Percentiles rank a stretch among this genome's conserved stretches.
These are phyloP conservation scores for Plasmopara viticola DNA, from an alignment of 352 stramenopile genomes.

Conservation along the genomic window DNA sequence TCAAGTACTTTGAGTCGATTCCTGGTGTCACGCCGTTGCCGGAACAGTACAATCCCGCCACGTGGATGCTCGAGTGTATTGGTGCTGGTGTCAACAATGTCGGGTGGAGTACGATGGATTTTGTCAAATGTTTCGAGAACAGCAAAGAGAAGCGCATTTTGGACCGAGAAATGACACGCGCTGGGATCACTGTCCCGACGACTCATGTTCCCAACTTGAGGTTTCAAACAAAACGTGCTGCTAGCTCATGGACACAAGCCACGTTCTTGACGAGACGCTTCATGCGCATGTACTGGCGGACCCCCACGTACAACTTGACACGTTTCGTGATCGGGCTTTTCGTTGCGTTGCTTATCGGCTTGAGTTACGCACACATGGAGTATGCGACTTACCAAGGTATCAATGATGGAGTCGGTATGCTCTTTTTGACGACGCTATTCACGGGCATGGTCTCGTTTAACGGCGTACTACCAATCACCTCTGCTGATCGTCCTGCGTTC, in stretches of 20 bases:
- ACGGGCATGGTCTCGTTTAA: constrained; percentile 61
- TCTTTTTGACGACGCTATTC: constrained; percentile 79
- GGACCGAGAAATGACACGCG: constrained; percentile 25
- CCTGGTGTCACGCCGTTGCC: constrained; percentile 29
- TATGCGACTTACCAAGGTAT: constrained; percentile 32
- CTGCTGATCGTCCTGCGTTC: constrained; percentile 41
- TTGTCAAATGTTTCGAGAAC: constrained; percentile 18
- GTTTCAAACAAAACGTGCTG: constrained; percentile 33
- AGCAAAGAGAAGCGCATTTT: constrained; percentile 17
- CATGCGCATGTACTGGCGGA: constrained; percentile 79
- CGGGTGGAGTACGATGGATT: constrained; percentile 58
- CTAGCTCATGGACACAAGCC: constrained; percentile 17
- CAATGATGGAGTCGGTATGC: constrained; percentile 54
- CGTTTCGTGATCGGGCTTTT: constrained; percentile 51
- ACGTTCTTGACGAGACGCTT: constrained; percentile 26
- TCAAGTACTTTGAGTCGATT: constrained; percentile 22
- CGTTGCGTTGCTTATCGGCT: constrained; percentile 51
- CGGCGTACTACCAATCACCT: constrained; percentile 56
- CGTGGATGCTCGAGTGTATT: constrained; percentile 22
- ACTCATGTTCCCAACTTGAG: constrained; percentile 23
- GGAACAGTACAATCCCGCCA: constrained; percentile 24
- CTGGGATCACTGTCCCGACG: constrained; percentile 26
- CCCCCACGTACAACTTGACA: constrained; percentile 77
- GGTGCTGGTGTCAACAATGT: constrained; percentile 59
- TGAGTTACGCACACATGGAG: constrained; percentile 52